Percentiles rank a stretch among this genome's conserved stretches.
Conservation (phyloP, 495 filamentous ascomycete species). For the Penicillium odoratum region DNA sequence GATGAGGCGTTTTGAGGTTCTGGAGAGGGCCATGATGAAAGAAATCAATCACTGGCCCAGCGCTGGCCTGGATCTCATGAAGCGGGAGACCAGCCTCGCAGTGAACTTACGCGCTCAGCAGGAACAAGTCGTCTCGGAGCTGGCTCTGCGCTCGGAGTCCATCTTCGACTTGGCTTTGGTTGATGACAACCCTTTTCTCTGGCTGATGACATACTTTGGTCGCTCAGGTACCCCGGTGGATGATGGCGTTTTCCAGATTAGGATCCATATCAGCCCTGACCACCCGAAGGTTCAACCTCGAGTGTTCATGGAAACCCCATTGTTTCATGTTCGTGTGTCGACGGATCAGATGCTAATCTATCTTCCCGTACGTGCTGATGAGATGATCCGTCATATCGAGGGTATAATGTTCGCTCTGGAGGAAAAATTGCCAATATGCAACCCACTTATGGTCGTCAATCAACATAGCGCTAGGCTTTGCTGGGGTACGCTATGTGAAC, state of each 20-base stretch:
- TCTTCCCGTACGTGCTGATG: constrained; percentile 68
- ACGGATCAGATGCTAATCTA: constrained; percentile 80
- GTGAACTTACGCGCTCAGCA: constrained; percentile 79
- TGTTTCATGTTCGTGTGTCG: constrained; percentile 90
- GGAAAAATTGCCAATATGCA: constrained; percentile 83
- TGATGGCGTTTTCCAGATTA: constrained; percentile 84
- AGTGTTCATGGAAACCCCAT: constrained; percentile 71
- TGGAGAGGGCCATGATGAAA: constrained; percentile 66
- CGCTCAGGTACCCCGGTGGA: constrained; percentile 92
- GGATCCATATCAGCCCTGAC: constrained; percentile 76
- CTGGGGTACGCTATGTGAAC: constrained; percentile 79
- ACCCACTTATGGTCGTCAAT: constrained; percentile 86
- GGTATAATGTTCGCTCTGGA: constrained; percentile 82
- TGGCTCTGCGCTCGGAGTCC: constrained; percentile 65
- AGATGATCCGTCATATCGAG: constrained; percentile 81
- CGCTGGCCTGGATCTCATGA: constrained; percentile 62
- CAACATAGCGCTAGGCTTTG: constrained; percentile 82
- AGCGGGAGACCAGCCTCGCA: constrained; percentile 71
- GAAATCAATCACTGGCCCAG: constrained; percentile 72
- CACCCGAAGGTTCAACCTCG: constrained; percentile 93
- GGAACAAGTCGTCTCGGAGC: constrained; percentile 75
- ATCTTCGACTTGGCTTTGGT: constrained; percentile 73
- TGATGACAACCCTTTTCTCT: constrained; percentile 56
- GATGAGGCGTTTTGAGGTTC: constrained; percentile 61
- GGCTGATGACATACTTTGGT: constrained; percentile 78